Conservation (phyloP, 2,329 filamentous ascomycete species). For the Metarhizium humberi region DNA sequence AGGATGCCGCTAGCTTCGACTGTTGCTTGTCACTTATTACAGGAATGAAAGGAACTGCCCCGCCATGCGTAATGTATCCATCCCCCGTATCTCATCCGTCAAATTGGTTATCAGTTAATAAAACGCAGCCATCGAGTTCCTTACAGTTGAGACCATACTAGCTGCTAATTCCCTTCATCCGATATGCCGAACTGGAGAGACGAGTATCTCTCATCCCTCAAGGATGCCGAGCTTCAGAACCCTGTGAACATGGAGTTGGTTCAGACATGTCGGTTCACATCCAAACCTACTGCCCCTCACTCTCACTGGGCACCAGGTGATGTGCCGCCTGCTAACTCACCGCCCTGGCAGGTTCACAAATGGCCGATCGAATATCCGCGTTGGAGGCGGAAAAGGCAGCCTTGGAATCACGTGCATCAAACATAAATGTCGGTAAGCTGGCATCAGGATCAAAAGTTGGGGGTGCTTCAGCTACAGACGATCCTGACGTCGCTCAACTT, state of each 20-base stretch:
- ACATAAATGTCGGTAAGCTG: slow-evolving; percentile 9
- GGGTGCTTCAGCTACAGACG: slow-evolving; percentile 11
- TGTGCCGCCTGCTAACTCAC: slow-evolving; percentile 14
- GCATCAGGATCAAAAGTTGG: slow-evolving; percentile 6
- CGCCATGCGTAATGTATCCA: neutral
- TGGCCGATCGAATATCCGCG: slow-evolving; percentile 57
- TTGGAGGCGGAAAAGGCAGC: slow-evolving; percentile 49
- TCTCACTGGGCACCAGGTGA: neutral
- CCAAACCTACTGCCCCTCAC: slow-evolving; percentile 8
- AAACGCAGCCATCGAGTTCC: neutral
- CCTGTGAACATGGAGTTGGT: slow-evolving; percentile 58
- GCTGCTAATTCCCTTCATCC: neutral
- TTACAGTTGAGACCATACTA: neutral
- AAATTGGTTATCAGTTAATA: neutral
- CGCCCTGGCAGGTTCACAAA: slow-evolving; percentile 44
- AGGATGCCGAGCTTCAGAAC: slow-evolving; percentile 60
- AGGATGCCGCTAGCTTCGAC: neutral
- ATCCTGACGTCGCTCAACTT: slow-evolving; percentile 37
- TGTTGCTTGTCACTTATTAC: neutral
- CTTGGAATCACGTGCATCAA: slow-evolving; percentile 21
- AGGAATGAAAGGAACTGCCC: neutral
- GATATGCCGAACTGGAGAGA: slow-evolving; percentile 63
- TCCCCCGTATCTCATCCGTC: too few species aligned
- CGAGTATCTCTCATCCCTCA: slow-evolving; percentile 69
- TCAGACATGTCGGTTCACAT: slow-evolving; percentile 57